Percentiles rank a stretch among this genome's conserved stretches.
Evolutionary conservation across 2,329 filamentous ascomycete genomes (phyloP).

Genomic region (Pseudogymnoascus sp.): DNA sequence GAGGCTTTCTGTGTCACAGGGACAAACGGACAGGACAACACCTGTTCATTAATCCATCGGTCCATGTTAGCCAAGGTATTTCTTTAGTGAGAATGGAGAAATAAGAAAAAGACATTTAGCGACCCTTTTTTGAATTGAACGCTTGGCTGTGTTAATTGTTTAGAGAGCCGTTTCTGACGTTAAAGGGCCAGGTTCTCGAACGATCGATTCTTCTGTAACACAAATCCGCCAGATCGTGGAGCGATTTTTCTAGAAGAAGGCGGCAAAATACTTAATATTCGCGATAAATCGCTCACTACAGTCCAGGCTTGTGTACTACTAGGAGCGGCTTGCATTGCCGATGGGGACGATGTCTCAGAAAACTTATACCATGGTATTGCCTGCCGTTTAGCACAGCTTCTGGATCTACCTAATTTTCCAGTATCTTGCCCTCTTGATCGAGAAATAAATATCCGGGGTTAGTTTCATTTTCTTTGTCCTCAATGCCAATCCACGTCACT

Average conservation of each 20-base stretch:
- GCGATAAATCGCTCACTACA: conserved; percentile 21
- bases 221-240: conserved; percentile 17
- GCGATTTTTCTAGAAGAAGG: conserved; percentile 17
- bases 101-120: background rate
- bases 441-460: conserved; percentile 22
- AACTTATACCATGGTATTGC: conserved; percentile 22
- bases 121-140: background rate
- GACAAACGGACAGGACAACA: background rate
- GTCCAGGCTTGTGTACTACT: conserved; percentile 23
- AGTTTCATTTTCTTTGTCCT: background rate
- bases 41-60: background rate
- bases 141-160: background rate
- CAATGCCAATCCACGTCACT: background rate
- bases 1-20: background rate
- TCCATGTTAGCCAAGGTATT: background rate
- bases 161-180: background rate
- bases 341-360: conserved; percentile 20
- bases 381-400: conserved; percentile 21
- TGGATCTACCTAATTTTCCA: conserved; percentile 19
- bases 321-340: conserved; percentile 19
- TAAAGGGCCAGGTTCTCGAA: conserved; percentile 19
- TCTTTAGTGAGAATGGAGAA: background rate
- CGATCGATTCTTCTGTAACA: conserved; percentile 17
- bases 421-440: conserved; percentile 17
- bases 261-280: conserved; percentile 19